phyloP scores from a whole-genome alignment of 225 moss, liverwort and hornwort genomes.

The Neckera pumila region DNA sequence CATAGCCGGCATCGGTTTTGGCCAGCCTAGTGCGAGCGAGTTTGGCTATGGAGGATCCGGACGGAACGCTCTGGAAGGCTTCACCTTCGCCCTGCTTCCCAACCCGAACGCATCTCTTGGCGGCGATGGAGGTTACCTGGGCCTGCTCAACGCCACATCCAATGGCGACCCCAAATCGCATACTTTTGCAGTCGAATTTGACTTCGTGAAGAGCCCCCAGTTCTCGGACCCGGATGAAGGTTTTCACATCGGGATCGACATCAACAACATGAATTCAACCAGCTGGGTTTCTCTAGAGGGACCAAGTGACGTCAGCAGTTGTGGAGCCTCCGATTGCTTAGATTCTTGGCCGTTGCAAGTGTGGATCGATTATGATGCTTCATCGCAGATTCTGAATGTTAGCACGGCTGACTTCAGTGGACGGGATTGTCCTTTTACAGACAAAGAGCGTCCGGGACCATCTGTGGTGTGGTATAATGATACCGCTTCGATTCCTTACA shows the following conservation, averaged over 20 bases:
- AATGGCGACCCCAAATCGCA: neutral
- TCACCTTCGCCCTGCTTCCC: neutral
- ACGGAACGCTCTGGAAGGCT: neutral
- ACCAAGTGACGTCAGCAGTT: rapidly evolving
- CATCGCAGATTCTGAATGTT: neutral
- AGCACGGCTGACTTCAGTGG: rapidly evolving
- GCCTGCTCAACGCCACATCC: neutral
- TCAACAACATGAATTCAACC: neutral
- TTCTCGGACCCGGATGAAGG: neutral
- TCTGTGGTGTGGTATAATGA: neutral
- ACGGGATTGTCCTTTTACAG: rapidly evolving
- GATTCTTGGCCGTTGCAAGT: rapidly evolving
- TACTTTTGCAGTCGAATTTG: neutral
- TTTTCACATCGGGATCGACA: neutral
- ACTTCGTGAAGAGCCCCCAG: neutral
- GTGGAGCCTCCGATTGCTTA: rapidly evolving
- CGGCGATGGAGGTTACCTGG: neutral
- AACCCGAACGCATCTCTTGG: neutral
- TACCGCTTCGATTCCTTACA: rapidly evolving
- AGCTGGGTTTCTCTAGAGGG: neutral
- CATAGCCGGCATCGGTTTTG: rapidly evolving
- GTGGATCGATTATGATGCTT: neutral
- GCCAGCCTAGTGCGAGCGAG: rapidly evolving
- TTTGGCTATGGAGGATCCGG: neutral
- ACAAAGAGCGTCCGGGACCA: neutral